These are phyloP conservation scores for Capronia coronata DNA, from an alignment of 2,329 filamentous ascomycete species.

Conservation along the genomic window DNA sequence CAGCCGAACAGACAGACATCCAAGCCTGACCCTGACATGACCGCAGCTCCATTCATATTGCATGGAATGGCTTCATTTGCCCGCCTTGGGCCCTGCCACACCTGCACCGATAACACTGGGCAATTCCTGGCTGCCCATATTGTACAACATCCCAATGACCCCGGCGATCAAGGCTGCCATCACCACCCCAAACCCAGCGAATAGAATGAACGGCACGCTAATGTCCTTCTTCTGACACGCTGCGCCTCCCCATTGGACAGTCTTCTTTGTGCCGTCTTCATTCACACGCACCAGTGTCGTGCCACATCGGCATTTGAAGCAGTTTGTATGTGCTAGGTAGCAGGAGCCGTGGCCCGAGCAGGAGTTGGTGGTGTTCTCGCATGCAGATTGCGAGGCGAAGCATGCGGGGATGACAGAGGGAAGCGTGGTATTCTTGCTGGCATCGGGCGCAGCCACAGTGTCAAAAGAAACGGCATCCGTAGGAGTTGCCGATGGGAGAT, in stretches of 20 bases:
- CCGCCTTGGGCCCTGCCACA: slow-evolving; percentile 61
- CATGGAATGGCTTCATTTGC: slow-evolving; percentile 32
- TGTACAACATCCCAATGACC: slow-evolving; percentile 71
- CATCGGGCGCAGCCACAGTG: slow-evolving; percentile 34
- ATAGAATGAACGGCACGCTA: slow-evolving; percentile 80
- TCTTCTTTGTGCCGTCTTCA: slow-evolving; percentile 50
- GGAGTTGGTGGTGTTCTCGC: slow-evolving; percentile 62
- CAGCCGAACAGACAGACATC: not conserved
- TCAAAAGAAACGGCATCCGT: slow-evolving; percentile 29
- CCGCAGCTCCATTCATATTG: not conserved
- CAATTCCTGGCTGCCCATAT: slow-evolving; percentile 77
- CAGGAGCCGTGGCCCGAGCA: slow-evolving; percentile 82
- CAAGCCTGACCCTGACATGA: not conserved
- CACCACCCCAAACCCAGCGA: slow-evolving; percentile 66
- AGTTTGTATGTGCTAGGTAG: slow-evolving; percentile 59
- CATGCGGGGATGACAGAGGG: slow-evolving; percentile 59
- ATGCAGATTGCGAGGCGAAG: slow-evolving; percentile 64
- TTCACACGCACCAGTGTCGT: slow-evolving; percentile 48
- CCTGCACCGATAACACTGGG: slow-evolving; percentile 95
- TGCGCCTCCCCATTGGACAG: slow-evolving; percentile 72
- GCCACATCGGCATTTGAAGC: slow-evolving; percentile 73
- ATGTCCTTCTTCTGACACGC: slow-evolving; percentile 90
- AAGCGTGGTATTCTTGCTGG: slow-evolving; percentile 33
- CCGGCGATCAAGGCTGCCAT: slow-evolving; percentile 63
- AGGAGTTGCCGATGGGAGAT: slow-evolving; percentile 34